Conservation (phyloP, 1,284 basidiomycete genomes). For the Exobasidium cylindrosporum region DNA sequence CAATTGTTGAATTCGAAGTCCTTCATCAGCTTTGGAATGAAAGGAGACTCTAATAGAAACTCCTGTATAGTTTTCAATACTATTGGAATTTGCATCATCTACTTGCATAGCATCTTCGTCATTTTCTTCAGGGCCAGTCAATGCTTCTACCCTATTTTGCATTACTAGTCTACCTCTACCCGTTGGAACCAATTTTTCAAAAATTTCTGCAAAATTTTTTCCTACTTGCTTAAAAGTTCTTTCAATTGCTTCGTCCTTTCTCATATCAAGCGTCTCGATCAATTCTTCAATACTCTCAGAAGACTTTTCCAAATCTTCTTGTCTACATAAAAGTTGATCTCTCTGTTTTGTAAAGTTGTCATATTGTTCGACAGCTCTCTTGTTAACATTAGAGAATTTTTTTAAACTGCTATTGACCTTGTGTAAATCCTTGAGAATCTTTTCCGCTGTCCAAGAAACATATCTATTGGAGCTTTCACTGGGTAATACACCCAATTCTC, state of each 20-base stretch:
- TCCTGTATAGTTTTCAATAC: constrained; percentile 91
- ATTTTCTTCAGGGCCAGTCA: constrained; percentile 15
- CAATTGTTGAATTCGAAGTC: constrained; percentile 89
- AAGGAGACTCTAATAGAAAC: constrained; percentile 98
- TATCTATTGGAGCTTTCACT: constrained; percentile 98
- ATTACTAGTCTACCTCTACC: constrained; percentile 88
- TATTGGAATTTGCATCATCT: constrained; percentile 55
- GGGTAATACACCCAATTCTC: constrained; percentile 91
- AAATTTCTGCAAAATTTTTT: constrained; percentile 93
- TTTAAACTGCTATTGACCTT: constrained; percentile 85
- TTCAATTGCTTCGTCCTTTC: constrained; percentile 98
- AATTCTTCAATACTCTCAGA: constrained; percentile 86
- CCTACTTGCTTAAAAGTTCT: constrained; percentile 97
- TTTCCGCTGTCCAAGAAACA: constrained; percentile 71
- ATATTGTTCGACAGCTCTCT: constrained; percentile 98
- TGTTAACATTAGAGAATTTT: constrained; percentile 97
- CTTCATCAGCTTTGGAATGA: constrained; percentile 96
- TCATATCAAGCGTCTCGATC: constrained; percentile 89
- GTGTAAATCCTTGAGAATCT: constrained; percentile 84
- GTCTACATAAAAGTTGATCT: constrained; percentile 79
- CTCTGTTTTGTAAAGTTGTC: constrained; percentile 96
- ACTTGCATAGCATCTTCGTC: constrained; percentile 31
- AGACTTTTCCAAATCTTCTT: constrained; percentile 84
- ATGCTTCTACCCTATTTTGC: constrained; percentile 77
- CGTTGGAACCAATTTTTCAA: constrained; percentile 92